Conservation (phyloP, 805 yeast species). For the Tetrapisispora phaffii region DNA sequence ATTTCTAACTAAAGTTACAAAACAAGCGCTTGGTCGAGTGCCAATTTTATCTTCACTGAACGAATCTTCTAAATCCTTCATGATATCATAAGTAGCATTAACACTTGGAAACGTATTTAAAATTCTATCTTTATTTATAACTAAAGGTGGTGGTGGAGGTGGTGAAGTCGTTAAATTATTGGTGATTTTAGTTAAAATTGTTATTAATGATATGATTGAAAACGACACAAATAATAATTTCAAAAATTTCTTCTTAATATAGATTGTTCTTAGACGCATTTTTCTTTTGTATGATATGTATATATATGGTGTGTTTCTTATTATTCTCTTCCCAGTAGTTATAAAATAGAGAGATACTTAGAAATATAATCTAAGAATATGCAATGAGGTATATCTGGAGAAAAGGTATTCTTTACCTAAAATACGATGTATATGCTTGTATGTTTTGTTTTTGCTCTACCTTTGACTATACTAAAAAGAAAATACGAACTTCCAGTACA, state of each 20-base stretch:
- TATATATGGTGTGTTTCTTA: too few species aligned
- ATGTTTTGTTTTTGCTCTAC: too few species aligned
- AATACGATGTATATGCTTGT: too few species aligned
- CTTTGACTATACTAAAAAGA: too few species aligned
- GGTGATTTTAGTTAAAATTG: not conserved
- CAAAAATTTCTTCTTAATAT: not conserved
- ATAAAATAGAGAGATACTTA: too few species aligned
- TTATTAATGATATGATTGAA: not conserved
- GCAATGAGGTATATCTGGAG: too few species aligned
- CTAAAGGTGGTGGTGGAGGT: not conserved
- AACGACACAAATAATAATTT: not conserved
- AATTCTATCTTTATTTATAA: not conserved
- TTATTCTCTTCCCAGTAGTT: too few species aligned
- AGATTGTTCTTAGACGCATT: not conserved
- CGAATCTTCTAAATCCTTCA: conserved; percentile 3
- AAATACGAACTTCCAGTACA: too few species aligned
- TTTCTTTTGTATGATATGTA: not conserved
- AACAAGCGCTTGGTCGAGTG: conserved; percentile 25
- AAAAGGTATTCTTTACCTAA: too few species aligned
- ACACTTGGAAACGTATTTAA: not conserved
- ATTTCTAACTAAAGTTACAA: conserved; percentile 60
- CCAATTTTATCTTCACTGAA: conserved; percentile 9
- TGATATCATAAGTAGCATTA: conserved; percentile 2
- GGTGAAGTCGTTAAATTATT: not conserved
- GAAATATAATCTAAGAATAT: too few species aligned